Evolutionary conservation across 768 basidiomycete species (phyloP).

Genomic region (Leucocoprinus birnbaumii): DNA sequence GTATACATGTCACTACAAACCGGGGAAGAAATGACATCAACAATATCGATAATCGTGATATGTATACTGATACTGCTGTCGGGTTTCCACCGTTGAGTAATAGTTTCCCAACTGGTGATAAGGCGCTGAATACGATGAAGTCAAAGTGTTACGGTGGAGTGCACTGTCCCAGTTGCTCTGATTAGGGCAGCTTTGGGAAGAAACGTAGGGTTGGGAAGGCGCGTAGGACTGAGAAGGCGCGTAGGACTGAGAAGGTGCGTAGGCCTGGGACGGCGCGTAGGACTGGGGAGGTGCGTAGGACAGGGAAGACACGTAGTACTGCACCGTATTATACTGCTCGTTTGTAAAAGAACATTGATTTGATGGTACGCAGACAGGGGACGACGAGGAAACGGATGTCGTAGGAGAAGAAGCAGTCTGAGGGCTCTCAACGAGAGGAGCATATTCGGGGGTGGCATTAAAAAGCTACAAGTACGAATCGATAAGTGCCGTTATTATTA

Average conservation of each 20-base stretch:
- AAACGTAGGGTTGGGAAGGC: no score
- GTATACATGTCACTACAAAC: not conserved
- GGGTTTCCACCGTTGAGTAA: constrained; percentile 5
- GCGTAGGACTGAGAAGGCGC: no score
- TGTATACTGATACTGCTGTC: constrained; percentile 1
- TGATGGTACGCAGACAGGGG: not conserved
- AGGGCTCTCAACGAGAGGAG: not conserved
- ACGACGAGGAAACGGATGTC: not conserved
- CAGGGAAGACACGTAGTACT: constrained; percentile 3
- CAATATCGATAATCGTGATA: constrained; percentile 10
- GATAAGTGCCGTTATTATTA: not conserved
- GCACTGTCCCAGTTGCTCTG: not conserved
- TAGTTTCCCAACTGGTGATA: constrained; percentile 8
- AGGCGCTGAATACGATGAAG: not conserved
- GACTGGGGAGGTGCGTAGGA: no score
- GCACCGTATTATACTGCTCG: not conserved
- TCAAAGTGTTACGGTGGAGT: not conserved
- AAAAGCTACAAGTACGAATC: not conserved
- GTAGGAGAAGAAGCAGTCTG: not conserved
- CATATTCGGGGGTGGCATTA: not conserved
- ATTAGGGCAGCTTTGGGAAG: not conserved
- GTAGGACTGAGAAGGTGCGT: no score
- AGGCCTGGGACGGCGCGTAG: no score
- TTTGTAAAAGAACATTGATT: not conserved
- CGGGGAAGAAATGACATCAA: not conserved